Evolutionary conservation across 2,329 filamentous ascomycete species (phyloP).

Genomic region (Colletotrichum spaethianum): DNA sequence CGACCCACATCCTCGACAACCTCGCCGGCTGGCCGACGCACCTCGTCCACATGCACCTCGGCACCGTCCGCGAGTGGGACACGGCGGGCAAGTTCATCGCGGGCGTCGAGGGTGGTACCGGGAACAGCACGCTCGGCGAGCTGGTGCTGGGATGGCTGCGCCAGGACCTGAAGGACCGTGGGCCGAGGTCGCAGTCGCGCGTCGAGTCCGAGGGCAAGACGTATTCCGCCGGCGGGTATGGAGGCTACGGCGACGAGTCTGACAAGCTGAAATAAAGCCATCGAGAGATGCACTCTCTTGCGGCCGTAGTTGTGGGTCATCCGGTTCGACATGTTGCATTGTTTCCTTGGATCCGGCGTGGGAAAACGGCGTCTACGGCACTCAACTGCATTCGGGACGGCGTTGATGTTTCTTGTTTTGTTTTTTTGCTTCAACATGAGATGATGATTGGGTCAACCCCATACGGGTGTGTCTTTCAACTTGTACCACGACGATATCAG

Average conservation of each 20-base stretch:
- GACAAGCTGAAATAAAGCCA: slow-evolving; percentile 47
- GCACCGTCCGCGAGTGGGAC: slow-evolving; percentile 90
- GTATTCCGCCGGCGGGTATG: slow-evolving; percentile 68
- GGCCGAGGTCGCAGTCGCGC: slow-evolving; percentile 76
- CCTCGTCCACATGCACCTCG: slow-evolving; percentile 94
- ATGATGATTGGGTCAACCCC: slow-evolving; percentile 4
- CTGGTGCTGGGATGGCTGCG: slow-evolving; percentile 90
- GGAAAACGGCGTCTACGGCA: slow-evolving; percentile 26
- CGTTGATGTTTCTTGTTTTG: too few relatives aligned
- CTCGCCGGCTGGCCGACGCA: slow-evolving; percentile 95
- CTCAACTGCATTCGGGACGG: slow-evolving; percentile 38
- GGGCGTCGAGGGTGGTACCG: slow-evolving; percentile 61
- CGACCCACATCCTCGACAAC: slow-evolving; percentile 97
- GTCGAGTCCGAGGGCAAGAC: slow-evolving; percentile 75
- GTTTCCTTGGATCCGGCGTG: not conserved
- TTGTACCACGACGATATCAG: not conserved
- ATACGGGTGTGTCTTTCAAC: slow-evolving; percentile 29
- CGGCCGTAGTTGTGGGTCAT: not conserved
- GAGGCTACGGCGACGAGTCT: slow-evolving; percentile 71
- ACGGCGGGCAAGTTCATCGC: slow-evolving; percentile 78
- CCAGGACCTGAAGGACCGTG: slow-evolving; percentile 83
- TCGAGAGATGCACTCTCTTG: not conserved
- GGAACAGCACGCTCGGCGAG: slow-evolving; percentile 89
- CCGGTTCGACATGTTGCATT: slow-evolving; percentile 20
- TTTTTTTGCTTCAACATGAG: slow-evolving; percentile 12